Conservation (phyloP, 2,329 filamentous ascomycete species). For the Trichocomaceae sp. region DNA sequence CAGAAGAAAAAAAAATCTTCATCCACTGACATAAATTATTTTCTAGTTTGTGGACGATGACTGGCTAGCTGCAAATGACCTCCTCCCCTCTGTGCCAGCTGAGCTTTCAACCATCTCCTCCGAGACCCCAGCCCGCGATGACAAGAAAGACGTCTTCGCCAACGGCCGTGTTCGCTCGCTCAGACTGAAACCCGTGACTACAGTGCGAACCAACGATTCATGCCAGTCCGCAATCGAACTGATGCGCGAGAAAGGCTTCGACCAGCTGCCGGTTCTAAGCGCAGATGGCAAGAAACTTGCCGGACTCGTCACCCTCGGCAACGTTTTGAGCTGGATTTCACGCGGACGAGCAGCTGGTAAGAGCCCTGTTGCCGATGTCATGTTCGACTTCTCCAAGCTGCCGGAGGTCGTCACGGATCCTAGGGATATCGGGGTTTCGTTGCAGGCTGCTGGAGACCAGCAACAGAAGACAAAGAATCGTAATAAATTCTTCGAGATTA, state of each 20-base stretch:
- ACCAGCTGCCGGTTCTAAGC: slow-evolving; percentile 86
- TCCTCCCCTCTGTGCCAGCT: slow-evolving; percentile 59
- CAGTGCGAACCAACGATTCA: slow-evolving; percentile 61
- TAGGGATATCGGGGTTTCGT: slow-evolving; percentile 50
- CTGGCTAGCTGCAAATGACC: slow-evolving; percentile 94
- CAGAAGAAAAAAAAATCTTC: background rate
- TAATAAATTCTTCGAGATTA: slow-evolving; percentile 82
- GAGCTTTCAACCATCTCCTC: slow-evolving; percentile 30
- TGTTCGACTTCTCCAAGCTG: slow-evolving; percentile 91
- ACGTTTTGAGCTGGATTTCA: slow-evolving; percentile 84
- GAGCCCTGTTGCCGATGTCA: slow-evolving; percentile 74
- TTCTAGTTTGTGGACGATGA: slow-evolving; percentile 85
- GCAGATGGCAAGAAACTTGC: slow-evolving; percentile 66
- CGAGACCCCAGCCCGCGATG: slow-evolving; percentile 30
- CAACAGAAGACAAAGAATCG: slow-evolving; percentile 30
- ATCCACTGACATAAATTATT: slow-evolving; percentile 14
- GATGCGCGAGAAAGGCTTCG: slow-evolving; percentile 97
- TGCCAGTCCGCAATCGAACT: slow-evolving; percentile 90
- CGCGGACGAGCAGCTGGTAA: slow-evolving; percentile 68
- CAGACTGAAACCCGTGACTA: slow-evolving; percentile 88
- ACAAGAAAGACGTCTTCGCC: slow-evolving; percentile 61
- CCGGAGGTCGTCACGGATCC: slow-evolving; percentile 89
- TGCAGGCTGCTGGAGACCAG: slow-evolving; percentile 18
- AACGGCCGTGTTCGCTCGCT: slow-evolving; percentile 75
- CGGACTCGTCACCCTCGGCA: slow-evolving; percentile 89